Evolutionary conservation across 148 eudicot species (phyloP), one percentile per base, ranked within the genome.

Genomic region (Rhododendron griersonianum): DNA sequence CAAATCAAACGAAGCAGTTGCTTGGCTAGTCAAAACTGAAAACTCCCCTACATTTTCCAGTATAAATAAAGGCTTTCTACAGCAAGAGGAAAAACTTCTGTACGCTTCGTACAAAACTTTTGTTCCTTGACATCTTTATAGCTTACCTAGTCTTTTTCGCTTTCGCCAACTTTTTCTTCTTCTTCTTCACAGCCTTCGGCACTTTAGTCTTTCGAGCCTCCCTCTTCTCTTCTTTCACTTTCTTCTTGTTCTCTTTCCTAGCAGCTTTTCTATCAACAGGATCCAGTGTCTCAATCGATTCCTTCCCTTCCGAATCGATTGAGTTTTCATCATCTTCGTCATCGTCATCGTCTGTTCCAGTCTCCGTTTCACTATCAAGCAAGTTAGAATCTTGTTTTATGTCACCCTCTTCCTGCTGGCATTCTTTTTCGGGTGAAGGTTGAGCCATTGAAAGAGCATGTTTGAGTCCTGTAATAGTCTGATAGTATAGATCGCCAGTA

Each of bases 171-270:
- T 97, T 97, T 89, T 95, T 95, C 94, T 95, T 97, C 86, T 95
- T 93, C 89, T 97, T 97, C 92, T 97, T 97, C 67, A 90, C 85
- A 3, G 98, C 96, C 89, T 97, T 95, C 0, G 98, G 96, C 53
- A 91, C 86, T 88, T 97, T 97, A 45, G 86, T 94, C 91, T 97
- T 95, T 57, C 99, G 91, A 25, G 96, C 89, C 85, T 97, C 98
- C 86, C 98, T 93, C 90, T 97, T 93, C 90, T 94, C 98, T 90
- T 97, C 98, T 91, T 95, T 97, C 1, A 95, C 99, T 81, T 97
- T 95, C 93, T 94, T 97, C 94, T 97, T 97, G 90, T 97, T 94
- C 87, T 93, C 96, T 87, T 95, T 97, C 86, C 98, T 90, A 7
- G 96, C 98, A 5, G 95, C 95, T 89, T 91, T 94, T 81, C 77